Evolutionary conservation across 2,329 filamentous ascomycete genomes (phyloP).

Genomic region (Fusarium sp.): DNA sequence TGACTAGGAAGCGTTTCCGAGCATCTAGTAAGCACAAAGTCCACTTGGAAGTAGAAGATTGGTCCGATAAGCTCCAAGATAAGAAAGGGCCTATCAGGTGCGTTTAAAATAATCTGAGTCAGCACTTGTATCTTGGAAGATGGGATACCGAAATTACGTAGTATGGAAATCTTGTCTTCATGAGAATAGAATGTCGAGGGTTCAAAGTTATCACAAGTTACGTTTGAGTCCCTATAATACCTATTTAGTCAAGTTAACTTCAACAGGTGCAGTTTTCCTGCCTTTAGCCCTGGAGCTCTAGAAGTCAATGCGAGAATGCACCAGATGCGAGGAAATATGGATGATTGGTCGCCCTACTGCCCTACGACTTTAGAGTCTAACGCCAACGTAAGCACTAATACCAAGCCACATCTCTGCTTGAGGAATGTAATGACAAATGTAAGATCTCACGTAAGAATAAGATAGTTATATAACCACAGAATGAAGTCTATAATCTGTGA

Average conservation of each 20-base stretch:
- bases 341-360: conserved; percentile 10
- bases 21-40: background rate
- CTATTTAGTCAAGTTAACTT: no score
- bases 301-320: background rate
- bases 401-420: no score
- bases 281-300: no score
- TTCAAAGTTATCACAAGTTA: no score
- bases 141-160: no score
- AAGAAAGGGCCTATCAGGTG: background rate
- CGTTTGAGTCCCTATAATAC: no score
- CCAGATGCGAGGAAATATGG: background rate
- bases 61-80: background rate
- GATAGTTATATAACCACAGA: background rate
- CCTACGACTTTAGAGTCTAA: background rate
- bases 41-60: background rate
- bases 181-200: no score
- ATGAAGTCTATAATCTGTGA: background rate
- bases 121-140: background rate
- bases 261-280: no score
- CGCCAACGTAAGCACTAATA: conserved; percentile 21
- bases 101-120: background rate
- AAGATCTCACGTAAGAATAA: no score
- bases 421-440: no score
- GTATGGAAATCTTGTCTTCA: no score
- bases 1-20: background rate